Percentiles rank a stretch among this genome's conserved stretches.
phyloP scores from a whole-genome alignment of 306 rosid genomes.

The Glycine latifolia region DNA sequence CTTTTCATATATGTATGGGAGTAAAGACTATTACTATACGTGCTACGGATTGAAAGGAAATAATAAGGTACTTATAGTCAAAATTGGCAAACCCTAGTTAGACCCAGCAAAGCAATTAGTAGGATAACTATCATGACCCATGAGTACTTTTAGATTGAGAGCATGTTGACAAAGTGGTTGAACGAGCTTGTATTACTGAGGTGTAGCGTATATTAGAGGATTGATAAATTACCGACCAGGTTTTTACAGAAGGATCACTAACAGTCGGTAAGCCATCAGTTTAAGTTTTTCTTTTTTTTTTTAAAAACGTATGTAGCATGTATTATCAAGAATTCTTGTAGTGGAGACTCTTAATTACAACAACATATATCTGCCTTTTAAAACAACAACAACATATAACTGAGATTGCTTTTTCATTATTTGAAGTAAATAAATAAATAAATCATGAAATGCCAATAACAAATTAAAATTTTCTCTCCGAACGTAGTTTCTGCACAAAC shows the following conservation, averaged over 20 bases:
- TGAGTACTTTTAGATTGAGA: no score
- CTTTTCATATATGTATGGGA: background rate
- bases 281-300: no score
- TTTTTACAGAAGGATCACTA: no score
- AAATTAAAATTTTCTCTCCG: background rate
- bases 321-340: no score
- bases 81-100: constrained; percentile 31
- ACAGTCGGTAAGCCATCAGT: no score
- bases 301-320: no score
- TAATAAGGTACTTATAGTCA: background rate
- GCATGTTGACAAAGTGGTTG: no score
- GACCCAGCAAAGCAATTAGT: background rate
- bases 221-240: no score
- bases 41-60: background rate
- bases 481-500: background rate
- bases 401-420: background rate
- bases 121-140: background rate
- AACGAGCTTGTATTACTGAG: no score
- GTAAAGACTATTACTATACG: background rate
- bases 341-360: no score
- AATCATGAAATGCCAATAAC: background rate
- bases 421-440: background rate
- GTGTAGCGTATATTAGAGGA: no score
- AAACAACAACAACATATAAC: background rate
- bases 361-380: no score